Evolutionary conservation across 441 rosid genomes (phyloP).

Genomic region (Adansonia grandidieri): DNA sequence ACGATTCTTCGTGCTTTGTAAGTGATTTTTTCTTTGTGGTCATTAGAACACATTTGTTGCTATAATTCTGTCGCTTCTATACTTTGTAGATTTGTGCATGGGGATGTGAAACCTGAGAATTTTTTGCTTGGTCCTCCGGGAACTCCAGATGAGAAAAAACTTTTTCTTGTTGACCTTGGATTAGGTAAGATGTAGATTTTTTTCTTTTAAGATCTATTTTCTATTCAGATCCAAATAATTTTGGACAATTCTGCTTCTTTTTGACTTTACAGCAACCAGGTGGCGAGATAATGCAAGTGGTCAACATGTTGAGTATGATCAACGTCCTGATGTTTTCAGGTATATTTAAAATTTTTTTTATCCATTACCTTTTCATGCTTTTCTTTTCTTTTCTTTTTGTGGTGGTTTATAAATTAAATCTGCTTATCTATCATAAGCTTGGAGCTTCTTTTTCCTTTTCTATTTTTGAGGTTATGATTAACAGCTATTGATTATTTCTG

Average conservation of each 20-base stretch:
- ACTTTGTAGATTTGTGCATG: constrained; percentile 79
- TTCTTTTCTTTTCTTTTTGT: not conserved
- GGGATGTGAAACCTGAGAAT: constrained; percentile 97
- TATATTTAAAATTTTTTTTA: constrained; percentile 26
- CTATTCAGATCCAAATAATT: constrained; percentile 19
- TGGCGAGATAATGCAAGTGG: constrained; percentile 88
- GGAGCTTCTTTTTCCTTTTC: not conserved
- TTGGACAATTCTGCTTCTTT: not conserved
- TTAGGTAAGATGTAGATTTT: constrained; percentile 53
- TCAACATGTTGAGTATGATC: constrained; percentile 91
- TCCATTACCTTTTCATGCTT: not conserved
- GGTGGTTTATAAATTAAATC: constrained; percentile 8
- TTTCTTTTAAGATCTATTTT: constrained; percentile 15
- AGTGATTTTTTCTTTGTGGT: not conserved
- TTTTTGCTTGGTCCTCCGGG: constrained; percentile 86
- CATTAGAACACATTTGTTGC: not conserved
- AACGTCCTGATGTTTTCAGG: constrained; percentile 98
- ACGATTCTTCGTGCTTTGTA: not conserved
- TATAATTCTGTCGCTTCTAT: constrained; percentile 16
- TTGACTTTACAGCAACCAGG: constrained; percentile 61
- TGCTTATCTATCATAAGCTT: not conserved
- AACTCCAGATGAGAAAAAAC: constrained; percentile 79
- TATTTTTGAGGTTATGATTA: constrained; percentile 16
- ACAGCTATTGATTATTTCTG: constrained; percentile 9
- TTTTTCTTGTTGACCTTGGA: constrained; percentile 90